Evolutionary conservation across 2,329 filamentous ascomycete genomes (phyloP), one percentile per base, ranked within the genome.

Genomic region (Aspergillus novofumigatus): DNA sequence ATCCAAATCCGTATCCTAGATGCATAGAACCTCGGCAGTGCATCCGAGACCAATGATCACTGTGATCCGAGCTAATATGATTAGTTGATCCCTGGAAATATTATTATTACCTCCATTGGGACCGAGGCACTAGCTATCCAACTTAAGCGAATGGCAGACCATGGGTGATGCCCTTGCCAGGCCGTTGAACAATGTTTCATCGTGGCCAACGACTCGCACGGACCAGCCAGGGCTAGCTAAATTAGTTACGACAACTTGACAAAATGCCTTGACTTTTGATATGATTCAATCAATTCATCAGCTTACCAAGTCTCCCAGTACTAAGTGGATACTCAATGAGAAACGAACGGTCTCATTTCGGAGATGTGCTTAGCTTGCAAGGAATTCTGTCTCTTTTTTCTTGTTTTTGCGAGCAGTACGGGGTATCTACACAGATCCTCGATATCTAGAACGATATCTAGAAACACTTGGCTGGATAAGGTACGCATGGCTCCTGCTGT

Each of bases 161-260:
- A 50, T 23, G 50, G 54, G 55, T 56, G 54, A 49, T 55, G 50
- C 56, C 51, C 32, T 35, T 35, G 32, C 32, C 11, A 32, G 32
- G 32, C 44, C 49, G 20, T 45, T 61, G 52, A 38, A 55, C 58
- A 50, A 55, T 49, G 62, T 64, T 63, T 64, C 62, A 64, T 54
- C 48, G 51, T 57, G 48, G 38, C 52, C 48, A 49, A 41, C 38
- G 61, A 61, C 61, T 57, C 57, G 59, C 60, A 62, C 60, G 53
- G 58, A 62, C 59, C 59, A 58, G 49, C 51, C 51, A 49, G 47
- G 51, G 26, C 50, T 57, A 52, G 51, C 5, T 38, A 38, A 38
- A 14, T 17, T 7, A 38, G 17, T 17, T 35, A 35, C 4, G 14
- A 35, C 5, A 17, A 35, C 11, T 6, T 17, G 32, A 17, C 32